Conservation (phyloP, 2,329 filamentous ascomycete genomes). For the Fusarium newnesense region DNA sequence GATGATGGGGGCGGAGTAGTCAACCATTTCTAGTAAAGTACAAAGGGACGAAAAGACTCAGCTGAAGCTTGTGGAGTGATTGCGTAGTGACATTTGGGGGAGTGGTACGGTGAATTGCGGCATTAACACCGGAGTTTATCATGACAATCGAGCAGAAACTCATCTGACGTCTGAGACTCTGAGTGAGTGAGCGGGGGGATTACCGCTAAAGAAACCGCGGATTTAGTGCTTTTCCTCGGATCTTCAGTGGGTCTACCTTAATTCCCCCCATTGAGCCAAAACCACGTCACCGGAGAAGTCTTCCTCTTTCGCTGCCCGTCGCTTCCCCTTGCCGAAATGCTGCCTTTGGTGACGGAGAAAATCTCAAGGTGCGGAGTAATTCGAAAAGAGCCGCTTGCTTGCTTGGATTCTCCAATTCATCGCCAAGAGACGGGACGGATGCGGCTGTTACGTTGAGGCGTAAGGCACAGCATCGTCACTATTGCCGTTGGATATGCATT, state of each 20-base stretch:
- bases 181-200: not conserved
- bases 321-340: not conserved
- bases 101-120: not conserved
- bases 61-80: not conserved
- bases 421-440: constrained; percentile 14
- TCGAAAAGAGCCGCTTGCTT: not conserved
- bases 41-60: not conserved
- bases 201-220: not conserved
- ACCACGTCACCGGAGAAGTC: not conserved
- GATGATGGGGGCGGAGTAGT: constrained; percentile 22
- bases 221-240: not conserved
- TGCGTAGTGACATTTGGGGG: not conserved
- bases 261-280: not conserved
- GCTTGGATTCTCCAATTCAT: constrained; percentile 13
- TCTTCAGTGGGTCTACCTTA: constrained; percentile 9
- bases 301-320: not conserved
- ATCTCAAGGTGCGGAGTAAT: constrained; percentile 2
- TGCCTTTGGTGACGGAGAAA: not conserved
- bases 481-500: too few species aligned
- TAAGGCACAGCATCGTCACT: not conserved
- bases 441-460: not conserved
- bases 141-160: not conserved
- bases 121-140: not conserved
- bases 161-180: not conserved
- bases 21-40: not conserved